Evolutionary conservation across 2,329 filamentous ascomycete species (phyloP), one percentile per base, ranked within the genome.

Genomic region (Talaromyces islandicus): DNA sequence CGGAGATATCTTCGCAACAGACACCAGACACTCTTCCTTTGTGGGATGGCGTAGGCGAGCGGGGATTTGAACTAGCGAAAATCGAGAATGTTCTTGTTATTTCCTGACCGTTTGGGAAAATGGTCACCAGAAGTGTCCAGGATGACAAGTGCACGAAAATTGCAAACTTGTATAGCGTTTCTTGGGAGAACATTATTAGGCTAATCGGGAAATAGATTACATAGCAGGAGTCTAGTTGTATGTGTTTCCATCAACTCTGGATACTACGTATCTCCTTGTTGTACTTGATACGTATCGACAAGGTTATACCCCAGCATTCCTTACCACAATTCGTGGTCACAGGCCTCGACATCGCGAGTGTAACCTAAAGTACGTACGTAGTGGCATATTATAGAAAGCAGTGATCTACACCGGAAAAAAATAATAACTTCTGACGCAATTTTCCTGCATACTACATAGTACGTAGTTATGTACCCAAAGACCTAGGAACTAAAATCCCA

Each of bases 401-500:
- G 2, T 38, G 14, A n/a, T 38, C 17, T 38, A 17, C 35, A n/a
- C 4, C 1, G 5, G 17, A 14, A 1, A 6, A 17, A 38, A 38
- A 7, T 7, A n/a, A n/a, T n/a, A 38, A 17, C 35, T n/a, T 38
- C 6, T 9, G 11, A n/a, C 10, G 12, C 41, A 24, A 46, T 19
- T 46, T 46, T 43, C 38, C n/a, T n/a, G n/a, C n/a, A n/a, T n/a
- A n/a, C n/a, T n/a, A n/a, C n/a, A n/a, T n/a, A n/a, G 25, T 27
- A 27, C 25, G 25, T 27, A 27, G 25, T 27, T 46, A 46, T n/a
- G 14, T n/a, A 46, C 43, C 21, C 19, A 29, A 52, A 17, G 29
- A n/a, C n/a, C 32, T 29, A 29, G 24, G 24, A 51, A 52, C 48
- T 52, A 62, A 76, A 78, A 63, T 73, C 71, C 75, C 74, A 77